Evolutionary conservation across 768 basidiomycete genomes (phyloP).

Genomic region (Boletus subcaerulescens): DNA sequence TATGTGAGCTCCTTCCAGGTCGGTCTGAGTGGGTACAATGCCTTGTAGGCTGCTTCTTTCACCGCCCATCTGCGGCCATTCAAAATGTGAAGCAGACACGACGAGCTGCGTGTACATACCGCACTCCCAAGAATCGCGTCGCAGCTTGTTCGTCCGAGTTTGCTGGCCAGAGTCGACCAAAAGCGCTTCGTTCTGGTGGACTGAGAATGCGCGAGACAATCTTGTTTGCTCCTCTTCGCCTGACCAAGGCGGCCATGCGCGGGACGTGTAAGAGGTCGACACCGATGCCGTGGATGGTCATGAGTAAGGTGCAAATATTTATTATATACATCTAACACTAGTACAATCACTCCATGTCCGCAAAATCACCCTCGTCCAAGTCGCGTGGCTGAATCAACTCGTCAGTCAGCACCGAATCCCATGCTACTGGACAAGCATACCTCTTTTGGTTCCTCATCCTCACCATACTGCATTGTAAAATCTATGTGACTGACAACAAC

Average conservation of each 20-base stretch:
- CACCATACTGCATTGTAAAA: conserved; percentile 98
- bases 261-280: conserved; percentile 71
- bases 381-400: conserved; percentile 68
- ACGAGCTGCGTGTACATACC: conserved; percentile 40
- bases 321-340: neutral
- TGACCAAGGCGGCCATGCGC: conserved; percentile 55
- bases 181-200: conserved; percentile 37
- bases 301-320: conserved; percentile 20
- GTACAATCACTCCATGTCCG: conserved; percentile 54
- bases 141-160: conserved; percentile 10
- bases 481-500: conserved; percentile 94
- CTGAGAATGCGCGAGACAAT: conserved; percentile 68
- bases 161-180: conserved; percentile 16
- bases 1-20: conserved; percentile 78
- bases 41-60: conserved; percentile 88
- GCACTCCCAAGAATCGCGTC: conserved; percentile 63
- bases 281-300: conserved; percentile 72
- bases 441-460: conserved; percentile 97
- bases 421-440: conserved; percentile 36
- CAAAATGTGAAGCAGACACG: neutral
- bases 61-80: conserved; percentile 61
- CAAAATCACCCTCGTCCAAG: conserved; percentile 90
- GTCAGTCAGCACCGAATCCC: conserved; percentile 6
- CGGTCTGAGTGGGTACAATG: conserved; percentile 63
- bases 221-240: conserved; percentile 42